Percentiles rank a stretch among this genome's conserved stretches.
Conservation (phyloP, 2,329 filamentous ascomycete species). For the Penicillium sp. region DNA sequence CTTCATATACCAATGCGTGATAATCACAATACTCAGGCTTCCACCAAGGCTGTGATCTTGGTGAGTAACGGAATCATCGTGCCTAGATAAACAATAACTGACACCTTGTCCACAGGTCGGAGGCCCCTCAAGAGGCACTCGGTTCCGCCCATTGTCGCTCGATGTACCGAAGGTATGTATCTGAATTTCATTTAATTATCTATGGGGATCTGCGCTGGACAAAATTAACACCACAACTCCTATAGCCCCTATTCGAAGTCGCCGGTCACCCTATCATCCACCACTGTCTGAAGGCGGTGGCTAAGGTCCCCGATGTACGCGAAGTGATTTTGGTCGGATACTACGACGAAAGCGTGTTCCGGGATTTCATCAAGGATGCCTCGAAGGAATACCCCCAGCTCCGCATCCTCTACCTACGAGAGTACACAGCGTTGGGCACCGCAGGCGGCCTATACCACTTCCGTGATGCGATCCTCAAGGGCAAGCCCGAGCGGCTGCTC, state of each 20-base stretch:
- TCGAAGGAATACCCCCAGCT: constrained; percentile 80
- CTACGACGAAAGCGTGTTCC: constrained; percentile 96
- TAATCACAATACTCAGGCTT: constrained; percentile 45
- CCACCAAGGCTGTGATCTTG: constrained; percentile 92
- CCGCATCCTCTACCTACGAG: constrained; percentile 89
- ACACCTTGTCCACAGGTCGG: constrained; percentile 65
- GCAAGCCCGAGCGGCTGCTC: constrained; percentile 89
- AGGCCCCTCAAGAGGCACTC: constrained; percentile 89
- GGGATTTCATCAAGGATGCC: constrained; percentile 95
- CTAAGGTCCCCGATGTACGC: constrained; percentile 85
- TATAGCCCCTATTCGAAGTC: constrained; percentile 91
- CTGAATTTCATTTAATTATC: constrained; percentile 1
- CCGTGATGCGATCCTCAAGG: constrained; percentile 97
- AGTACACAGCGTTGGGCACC: constrained; percentile 94
- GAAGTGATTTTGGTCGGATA: constrained; percentile 98
- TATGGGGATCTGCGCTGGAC: background rate
- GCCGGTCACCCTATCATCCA: constrained; percentile 98
- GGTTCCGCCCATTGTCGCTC: constrained; percentile 90
- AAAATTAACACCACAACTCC: constrained; percentile 3
- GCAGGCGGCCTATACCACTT: constrained; percentile 98
- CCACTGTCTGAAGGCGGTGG: constrained; percentile 90
- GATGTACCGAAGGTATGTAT: constrained; percentile 82
- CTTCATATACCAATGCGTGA: constrained; percentile 48
- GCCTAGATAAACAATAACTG: constrained; percentile 20
- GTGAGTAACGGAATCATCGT: constrained; percentile 51